Base-by-base conservation (phyloP, 768 basidiomycete genomes). In the Collybia mongolica region DNA sequence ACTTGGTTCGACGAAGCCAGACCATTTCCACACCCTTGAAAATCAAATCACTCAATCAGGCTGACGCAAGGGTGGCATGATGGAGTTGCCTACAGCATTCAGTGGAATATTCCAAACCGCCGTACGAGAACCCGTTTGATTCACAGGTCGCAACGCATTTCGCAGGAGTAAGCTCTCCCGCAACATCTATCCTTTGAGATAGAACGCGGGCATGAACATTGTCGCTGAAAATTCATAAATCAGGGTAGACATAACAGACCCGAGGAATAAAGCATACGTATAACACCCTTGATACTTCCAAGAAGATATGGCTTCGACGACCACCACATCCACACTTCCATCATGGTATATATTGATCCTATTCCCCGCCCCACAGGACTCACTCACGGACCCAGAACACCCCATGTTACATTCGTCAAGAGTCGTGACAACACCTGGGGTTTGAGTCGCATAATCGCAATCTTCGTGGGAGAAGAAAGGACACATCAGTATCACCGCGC, bases 221-320 rank as follows among this genome's bases (percentile, higher is more conserved):
- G 45, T 48, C 17, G n/a, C 20, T 8, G 42, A 23, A 23, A 18
- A 28, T n/a, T 20, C 12, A 26, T 20, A 23, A 29, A 26, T 1
- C 15, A 3, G 29, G 20, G 22, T 23, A n/a, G n/a, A n/a, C n/a
- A n/a, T n/a, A 26, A 23, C 26, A 6, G 41, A n/a, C 6, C 18
- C 6, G 22, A 26, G 24, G 7, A 26, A 7, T 22, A 23, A n/a
- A 15, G 9, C 41, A n/a, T 26, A 42, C 41, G 14, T 23, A 29
- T 26, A 81, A 56, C 80, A 82, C 18, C 80, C 80, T 1, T 77
- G 61, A 3, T 72, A 78, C 12, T 64, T 41, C 81, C 80, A 82
- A 5, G 68, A 43, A 4, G 23, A 20, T 7, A 26, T 70, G 14
- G 58, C 48, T 0, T 79, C 75, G 7, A 65, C 54, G 1, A 67